Evolutionary conservation across 495 filamentous ascomycete species (phyloP).

Genomic region (Lasiosphaeria miniovina): DNA sequence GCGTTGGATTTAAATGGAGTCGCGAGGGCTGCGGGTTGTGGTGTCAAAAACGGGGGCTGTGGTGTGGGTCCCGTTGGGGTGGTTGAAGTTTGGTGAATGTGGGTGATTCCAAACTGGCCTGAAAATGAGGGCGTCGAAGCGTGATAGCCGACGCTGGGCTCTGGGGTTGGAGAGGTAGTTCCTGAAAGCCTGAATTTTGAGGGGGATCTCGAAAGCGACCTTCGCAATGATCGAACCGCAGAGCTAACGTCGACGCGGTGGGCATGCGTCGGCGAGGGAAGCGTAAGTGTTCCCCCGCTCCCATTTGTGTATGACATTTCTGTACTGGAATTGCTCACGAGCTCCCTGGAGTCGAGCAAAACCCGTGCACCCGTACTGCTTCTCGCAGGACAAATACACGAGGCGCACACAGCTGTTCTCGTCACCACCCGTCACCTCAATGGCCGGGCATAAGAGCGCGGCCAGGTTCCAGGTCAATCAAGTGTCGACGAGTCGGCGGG

Average conservation of each 20-base stretch:
- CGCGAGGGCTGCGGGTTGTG: conserved; percentile 27
- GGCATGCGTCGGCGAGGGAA: conserved; percentile 77
- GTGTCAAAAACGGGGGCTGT: conserved; percentile 24
- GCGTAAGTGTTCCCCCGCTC: conserved; percentile 75
- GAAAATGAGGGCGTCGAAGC: conserved; percentile 16
- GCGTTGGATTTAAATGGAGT: conserved; percentile 42
- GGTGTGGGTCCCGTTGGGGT: conserved; percentile 23
- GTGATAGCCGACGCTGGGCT: conserved; percentile 8
- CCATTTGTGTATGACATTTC: conserved; percentile 43
- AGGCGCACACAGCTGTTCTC: background rate
- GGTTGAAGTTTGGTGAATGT: conserved; percentile 25
- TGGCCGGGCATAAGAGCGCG: conserved; percentile 3
- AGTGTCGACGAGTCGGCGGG: background rate
- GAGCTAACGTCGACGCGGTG: conserved; percentile 75
- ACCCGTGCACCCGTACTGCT: background rate
- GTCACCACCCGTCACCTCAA: conserved; percentile 2
- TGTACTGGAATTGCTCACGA: conserved; percentile 1
- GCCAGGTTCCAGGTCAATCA: background rate
- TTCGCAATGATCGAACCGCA: conserved; percentile 71
- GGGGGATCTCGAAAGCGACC: conserved; percentile 82
- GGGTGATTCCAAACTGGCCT: conserved; percentile 9
- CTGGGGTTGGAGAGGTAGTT: conserved; percentile 11
- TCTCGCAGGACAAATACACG: background rate
- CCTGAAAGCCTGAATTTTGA: conserved; percentile 70
- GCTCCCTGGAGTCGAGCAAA: background rate